Percentiles rank a stretch among this genome's conserved stretches.
Conservation (phyloP, 2,329 filamentous ascomycete genomes). For the Didymella glomerata region DNA sequence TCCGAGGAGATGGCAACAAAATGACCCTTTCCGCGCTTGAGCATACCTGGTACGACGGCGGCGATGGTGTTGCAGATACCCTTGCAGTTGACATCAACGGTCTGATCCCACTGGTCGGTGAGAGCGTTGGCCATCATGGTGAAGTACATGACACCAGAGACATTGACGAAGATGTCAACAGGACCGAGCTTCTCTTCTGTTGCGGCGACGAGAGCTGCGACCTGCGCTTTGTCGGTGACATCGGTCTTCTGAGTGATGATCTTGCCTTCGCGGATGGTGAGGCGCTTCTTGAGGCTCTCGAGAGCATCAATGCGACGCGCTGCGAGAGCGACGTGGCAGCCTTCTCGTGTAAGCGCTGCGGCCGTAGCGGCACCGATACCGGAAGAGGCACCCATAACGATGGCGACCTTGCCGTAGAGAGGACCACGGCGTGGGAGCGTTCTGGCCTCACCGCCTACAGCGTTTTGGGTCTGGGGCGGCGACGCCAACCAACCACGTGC, state of each 20-base stretch:
- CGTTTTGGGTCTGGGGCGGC: conserved; percentile 63
- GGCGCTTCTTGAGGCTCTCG: conserved; percentile 69
- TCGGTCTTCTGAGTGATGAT: conserved; percentile 75
- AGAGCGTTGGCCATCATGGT: conserved; percentile 84
- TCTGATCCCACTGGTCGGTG: conserved; percentile 79
- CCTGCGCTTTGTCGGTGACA: conserved; percentile 71
- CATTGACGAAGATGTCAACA: conserved; percentile 80
- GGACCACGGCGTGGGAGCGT: conserved; percentile 63
- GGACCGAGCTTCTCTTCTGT: conserved; percentile 71
- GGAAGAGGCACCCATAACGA: conserved; percentile 81
- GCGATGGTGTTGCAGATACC: conserved; percentile 77
- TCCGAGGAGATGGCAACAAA: conserved; percentile 85
- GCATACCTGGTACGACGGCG: conserved; percentile 74
- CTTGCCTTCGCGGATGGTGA: conserved; percentile 67
- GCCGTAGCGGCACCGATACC: conserved; percentile 81
- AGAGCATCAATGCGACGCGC: conserved; percentile 75
- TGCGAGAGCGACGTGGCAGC: conserved; percentile 75
- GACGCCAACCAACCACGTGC: conserved; percentile 77
- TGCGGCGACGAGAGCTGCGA: conserved; percentile 69
- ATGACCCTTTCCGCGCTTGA: conserved; percentile 73
- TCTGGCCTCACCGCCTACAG: conserved; percentile 55
- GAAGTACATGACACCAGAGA: conserved; percentile 88
- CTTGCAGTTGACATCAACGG: conserved; percentile 88
- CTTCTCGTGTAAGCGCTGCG: conserved; percentile 72
- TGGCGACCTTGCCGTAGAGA: conserved; percentile 73